A percentile compares a stretch with the other conserved stretches of the same genome.
These are phyloP conservation scores for Stygiomarasmius scandens DNA, from an alignment of 1,284 basidiomycete species.

Conservation along the genomic window DNA sequence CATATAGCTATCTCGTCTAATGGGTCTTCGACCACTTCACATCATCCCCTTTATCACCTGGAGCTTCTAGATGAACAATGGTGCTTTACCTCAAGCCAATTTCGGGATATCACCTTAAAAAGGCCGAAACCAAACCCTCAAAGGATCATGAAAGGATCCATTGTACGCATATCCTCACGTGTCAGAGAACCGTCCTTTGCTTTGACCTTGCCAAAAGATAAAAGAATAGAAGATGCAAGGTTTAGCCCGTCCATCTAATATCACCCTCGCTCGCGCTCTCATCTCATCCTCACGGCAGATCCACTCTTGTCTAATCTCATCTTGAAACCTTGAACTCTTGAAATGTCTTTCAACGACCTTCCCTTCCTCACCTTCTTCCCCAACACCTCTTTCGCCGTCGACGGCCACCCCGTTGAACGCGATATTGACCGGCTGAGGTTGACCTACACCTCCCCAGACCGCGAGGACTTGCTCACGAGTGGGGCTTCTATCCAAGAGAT, in stretches of 20 bases:
- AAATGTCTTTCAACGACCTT: neutral
- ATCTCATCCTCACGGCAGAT: neutral
- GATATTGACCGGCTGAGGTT: conserved; percentile 28
- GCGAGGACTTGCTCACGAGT: conserved; percentile 31
- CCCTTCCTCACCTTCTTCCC: neutral
- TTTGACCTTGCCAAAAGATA: neutral
- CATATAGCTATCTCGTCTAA: no score
- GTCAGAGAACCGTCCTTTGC: neutral
- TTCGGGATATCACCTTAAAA: no score
- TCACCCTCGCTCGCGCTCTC: neutral
- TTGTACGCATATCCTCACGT: neutral
- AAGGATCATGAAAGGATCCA: neutral
- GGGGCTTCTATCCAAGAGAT: conserved; percentile 31
- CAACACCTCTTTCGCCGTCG: neutral
- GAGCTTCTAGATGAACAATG: no score
- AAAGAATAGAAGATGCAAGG: neutral
- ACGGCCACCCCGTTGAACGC: neutral
- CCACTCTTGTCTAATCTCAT: neutral
- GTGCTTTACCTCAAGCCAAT: no score
- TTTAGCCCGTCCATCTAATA: neutral
- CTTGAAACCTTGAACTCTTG: neutral
- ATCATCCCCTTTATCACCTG: neutral
- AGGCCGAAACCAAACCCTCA: no score
- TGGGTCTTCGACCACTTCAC: no score
- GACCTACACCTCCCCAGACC: conserved; percentile 36